Percentiles rank a stretch among this genome's conserved stretches.
These are phyloP conservation scores for Hanseniaspora lindneri DNA, from an alignment of 805 yeast species.

Conservation along the genomic window DNA sequence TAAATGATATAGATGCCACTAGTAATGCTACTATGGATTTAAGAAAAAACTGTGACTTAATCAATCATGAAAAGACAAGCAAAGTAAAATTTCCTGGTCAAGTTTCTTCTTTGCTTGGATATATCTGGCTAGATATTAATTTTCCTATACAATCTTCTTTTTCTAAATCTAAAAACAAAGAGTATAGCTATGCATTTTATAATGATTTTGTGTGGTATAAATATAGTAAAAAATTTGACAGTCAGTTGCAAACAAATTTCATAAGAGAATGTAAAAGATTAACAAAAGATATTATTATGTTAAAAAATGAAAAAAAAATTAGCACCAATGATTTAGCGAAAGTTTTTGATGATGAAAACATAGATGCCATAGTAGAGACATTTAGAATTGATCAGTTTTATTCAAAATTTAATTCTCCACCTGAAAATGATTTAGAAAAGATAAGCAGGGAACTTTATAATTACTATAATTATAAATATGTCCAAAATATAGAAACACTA, in stretches of 20 bases:
- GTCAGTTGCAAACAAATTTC: neutral
- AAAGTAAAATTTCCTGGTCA: neutral
- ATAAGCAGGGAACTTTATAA: conserved; percentile 19
- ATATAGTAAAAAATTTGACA: conserved; percentile 2
- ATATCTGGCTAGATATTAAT: conserved; percentile 13
- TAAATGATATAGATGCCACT: no score
- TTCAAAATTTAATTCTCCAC: neutral
- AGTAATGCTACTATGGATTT: no score
- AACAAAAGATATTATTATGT: neutral
- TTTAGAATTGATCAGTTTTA: conserved; percentile 13
- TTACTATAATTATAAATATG: conserved; percentile 21
- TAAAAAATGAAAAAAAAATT: neutral
- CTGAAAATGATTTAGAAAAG: conserved; percentile 6
- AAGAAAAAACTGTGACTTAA: neutral
- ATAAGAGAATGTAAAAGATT: conserved; percentile 1
- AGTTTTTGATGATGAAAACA: neutral
- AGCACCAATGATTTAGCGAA: neutral
- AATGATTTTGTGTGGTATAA: conserved; percentile 15
- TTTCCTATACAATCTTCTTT: conserved; percentile 2
- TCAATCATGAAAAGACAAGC: neutral
- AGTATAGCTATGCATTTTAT: conserved; percentile 12
- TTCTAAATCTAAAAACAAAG: conserved; percentile 7
- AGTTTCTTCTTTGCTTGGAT: conserved; percentile 11
- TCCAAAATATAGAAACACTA: conserved; percentile 16
- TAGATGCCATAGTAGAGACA: conserved; percentile 6